Base-by-base conservation (phyloP, 192 early-diverging fungal genomes). In the Geranomyces variabilis region DNA sequence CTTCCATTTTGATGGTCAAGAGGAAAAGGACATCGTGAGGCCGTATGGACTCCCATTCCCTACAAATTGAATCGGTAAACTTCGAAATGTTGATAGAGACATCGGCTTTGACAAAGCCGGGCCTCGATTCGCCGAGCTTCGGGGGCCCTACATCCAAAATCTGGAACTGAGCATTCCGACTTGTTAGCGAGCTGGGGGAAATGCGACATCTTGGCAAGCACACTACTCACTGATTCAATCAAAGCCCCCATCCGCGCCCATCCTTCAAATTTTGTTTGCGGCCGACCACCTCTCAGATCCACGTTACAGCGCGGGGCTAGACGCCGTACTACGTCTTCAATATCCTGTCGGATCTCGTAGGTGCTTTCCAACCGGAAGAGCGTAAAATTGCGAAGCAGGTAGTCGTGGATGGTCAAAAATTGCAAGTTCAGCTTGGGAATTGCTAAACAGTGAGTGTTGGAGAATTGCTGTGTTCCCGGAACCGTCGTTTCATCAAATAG, bases 351-450 rank as follows among this genome's bases (percentile, higher is more conserved):
- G 57, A 99, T 92, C 53, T 89, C 93, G 66, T 87, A 91, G 1
- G 89, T 88, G 48, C 84, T 87, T 73, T 99, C 98, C 22, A 94
- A 69, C 9, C 90, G 87, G 79, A 91, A 91, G 29, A 99, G 81
- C 47, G 87, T 86, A 61, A 93, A 93, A 75, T 93, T 92, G 34
- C 98, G 87, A 19, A 88, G 77, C 49, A 99, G 75, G 77, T 97
- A 98, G 74, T 99, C 98, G 43, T 91, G 90, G 21, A 94, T 73
- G 0, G 95, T 92, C 66, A 99, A 81, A 74, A 92, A 99, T 82
- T 99, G 97, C 26, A 99, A 80, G 59, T 91, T 91, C 22, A 99
- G 84, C 74, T 96, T 95, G 4, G 97, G 97, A 6, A 95, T 76
- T 0, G 92, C 85, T 17, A 87, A 64, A 36, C 77, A 91, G 72